These are phyloP conservation scores for Phytophthora idaei DNA, from an alignment of 352 stramenopile genomes.

Conservation along the genomic window DNA sequence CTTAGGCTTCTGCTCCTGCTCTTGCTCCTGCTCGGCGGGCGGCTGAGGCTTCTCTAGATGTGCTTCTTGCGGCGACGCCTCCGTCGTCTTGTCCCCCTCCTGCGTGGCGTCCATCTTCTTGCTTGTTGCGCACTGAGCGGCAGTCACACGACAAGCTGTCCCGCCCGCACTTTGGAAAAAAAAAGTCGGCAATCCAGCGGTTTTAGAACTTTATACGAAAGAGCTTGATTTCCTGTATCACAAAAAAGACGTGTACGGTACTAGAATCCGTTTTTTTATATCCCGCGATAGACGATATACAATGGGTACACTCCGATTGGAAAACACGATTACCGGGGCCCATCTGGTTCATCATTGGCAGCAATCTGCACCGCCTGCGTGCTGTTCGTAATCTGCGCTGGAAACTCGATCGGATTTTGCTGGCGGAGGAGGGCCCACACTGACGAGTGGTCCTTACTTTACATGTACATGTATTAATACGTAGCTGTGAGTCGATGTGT, in stretches of 20 bases:
- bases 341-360: neutral
- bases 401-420: slow-evolving; percentile 14
- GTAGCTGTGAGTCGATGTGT: neutral
- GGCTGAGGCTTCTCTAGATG: slow-evolving; percentile 3
- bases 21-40: neutral
- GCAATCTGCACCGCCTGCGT: neutral
- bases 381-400: slow-evolving; percentile 9
- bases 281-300: slow-evolving; percentile 1
- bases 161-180: slow-evolving; percentile 1
- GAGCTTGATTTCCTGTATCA: neutral
- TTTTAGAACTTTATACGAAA: neutral
- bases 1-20: slow-evolving; percentile 20
- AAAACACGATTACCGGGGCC: too few relatives aligned
- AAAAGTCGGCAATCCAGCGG: slow-evolving; percentile 1
- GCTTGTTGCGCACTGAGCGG: slow-evolving; percentile 2
- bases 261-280: slow-evolving; percentile 9
- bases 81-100: slow-evolving; percentile 5
- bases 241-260: too few relatives aligned
- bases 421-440: too few relatives aligned
- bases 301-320: slow-evolving; percentile 11
- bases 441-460: neutral
- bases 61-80: neutral
- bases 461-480: too few relatives aligned
- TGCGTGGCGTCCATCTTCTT: slow-evolving; percentile 16
- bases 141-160: slow-evolving; percentile 1